Evolutionary conservation across 1,139 yeast species (phyloP).

Genomic region (Yamadazyma sp.): DNA sequence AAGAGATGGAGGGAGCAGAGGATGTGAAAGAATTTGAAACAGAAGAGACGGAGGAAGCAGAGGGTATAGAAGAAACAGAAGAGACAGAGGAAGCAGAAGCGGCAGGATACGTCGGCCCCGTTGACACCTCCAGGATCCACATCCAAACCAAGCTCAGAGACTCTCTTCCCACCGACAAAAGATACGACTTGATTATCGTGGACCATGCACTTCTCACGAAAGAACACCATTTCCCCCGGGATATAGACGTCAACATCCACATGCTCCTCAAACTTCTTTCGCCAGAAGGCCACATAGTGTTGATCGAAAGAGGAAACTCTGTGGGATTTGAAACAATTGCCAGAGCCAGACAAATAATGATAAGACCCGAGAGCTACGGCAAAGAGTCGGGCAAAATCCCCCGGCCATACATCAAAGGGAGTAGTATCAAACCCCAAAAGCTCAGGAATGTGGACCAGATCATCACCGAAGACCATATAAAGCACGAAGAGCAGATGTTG

Average conservation of each 20-base stretch:
- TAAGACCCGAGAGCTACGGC: constrained; percentile 72
- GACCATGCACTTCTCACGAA: constrained; percentile 73
- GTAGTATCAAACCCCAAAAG: constrained; percentile 41
- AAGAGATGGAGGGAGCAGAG: constrained; percentile 17
- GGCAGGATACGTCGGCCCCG: constrained; percentile 49
- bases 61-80: constrained; percentile 17
- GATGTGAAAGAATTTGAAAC: constrained; percentile 3
- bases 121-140: constrained; percentile 55
- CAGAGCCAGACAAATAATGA: constrained; percentile 83
- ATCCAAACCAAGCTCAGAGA: constrained; percentile 55
- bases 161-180: constrained; percentile 44
- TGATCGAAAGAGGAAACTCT: constrained; percentile 88
- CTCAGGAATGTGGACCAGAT: constrained; percentile 37
- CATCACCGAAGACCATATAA: constrained; percentile 33
- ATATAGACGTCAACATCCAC: constrained; percentile 70
- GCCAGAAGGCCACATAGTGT: constrained; percentile 76
- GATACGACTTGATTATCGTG: constrained; percentile 82
- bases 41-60: constrained; percentile 14
- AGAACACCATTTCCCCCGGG: constrained; percentile 61
- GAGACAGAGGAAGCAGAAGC: constrained; percentile 17
- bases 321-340: constrained; percentile 86
- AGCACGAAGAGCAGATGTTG: constrained; percentile 31
- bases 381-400: constrained; percentile 65
- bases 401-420: constrained; percentile 64
- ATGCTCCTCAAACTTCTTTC: constrained; percentile 58